Evolutionary conservation across 257 asterid species (phyloP).

Genomic region (Paraleonurus japonicus): DNA sequence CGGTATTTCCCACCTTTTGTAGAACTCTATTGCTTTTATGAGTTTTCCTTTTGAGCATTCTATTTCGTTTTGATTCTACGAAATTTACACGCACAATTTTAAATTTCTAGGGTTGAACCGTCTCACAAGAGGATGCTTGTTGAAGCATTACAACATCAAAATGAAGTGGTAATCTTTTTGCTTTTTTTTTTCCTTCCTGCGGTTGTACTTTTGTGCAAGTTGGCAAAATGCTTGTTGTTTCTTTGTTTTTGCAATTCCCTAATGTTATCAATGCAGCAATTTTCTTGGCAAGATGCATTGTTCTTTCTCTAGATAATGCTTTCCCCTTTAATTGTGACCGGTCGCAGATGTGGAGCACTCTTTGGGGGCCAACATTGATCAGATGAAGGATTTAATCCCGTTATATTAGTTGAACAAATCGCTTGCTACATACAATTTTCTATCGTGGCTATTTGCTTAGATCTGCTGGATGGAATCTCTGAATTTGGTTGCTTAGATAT

Average conservation of each 20-base stretch:
- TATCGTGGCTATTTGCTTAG: neutral
- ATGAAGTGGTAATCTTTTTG: constrained; percentile 77
- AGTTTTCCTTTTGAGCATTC: constrained; percentile 1
- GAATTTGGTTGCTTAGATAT: constrained; percentile 4
- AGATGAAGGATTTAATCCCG: constrained; percentile 2
- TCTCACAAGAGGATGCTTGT: constrained; percentile 99
- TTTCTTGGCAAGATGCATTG: constrained; percentile 2
- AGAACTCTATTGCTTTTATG: constrained; percentile 12
- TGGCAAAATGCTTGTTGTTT: neutral
- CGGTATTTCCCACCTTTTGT: constrained; percentile 40
- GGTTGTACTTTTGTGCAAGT: constrained; percentile 11
- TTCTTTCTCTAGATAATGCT: neutral
- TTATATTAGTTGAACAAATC: constrained; percentile 8
- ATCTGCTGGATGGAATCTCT: constrained; percentile 12
- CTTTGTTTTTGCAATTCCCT: neutral
- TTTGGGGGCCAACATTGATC: constrained; percentile 11
- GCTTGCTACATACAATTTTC: constrained; percentile 1
- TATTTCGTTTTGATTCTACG: constrained; percentile 14
- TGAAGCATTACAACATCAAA: constrained; percentile 93
- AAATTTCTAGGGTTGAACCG: constrained; percentile 84
- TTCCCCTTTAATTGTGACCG: neutral
- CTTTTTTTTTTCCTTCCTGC: constrained; percentile 6
- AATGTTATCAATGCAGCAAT: neutral
- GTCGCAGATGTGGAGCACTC: constrained; percentile 13
- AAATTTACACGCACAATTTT: constrained; percentile 15